These are phyloP conservation scores for Syncephalastrum racemosum DNA, from an alignment of 371 early-diverging fungal species.

Conservation along the genomic window DNA sequence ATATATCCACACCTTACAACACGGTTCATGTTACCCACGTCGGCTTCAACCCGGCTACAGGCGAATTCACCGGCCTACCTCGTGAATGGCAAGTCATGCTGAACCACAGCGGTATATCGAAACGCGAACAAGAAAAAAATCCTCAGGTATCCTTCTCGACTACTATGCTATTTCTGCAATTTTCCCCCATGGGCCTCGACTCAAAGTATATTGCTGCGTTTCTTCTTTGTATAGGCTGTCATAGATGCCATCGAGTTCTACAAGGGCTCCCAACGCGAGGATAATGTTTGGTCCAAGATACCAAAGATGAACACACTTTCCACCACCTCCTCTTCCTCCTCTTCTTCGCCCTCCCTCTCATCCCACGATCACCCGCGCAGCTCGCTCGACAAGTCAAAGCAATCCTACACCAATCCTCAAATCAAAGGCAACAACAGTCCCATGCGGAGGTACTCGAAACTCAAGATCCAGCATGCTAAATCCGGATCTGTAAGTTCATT, in stretches of 20 bases:
- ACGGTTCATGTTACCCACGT: constrained; percentile 93
- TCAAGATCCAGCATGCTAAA: constrained; percentile 9
- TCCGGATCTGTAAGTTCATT: neutral
- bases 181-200: neutral
- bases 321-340: constrained; percentile 9
- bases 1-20: constrained; percentile 92
- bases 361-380: neutral
- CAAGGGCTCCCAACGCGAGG: constrained; percentile 53
- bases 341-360: constrained; percentile 8
- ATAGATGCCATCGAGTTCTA: constrained; percentile 92
- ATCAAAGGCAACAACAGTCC: constrained; percentile 15
- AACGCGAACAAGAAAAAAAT: constrained; percentile 90
- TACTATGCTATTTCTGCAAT: neutral
- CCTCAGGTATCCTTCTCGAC: constrained; percentile 59
- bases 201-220: too few species aligned
- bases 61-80: constrained; percentile 89
- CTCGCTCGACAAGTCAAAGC: neutral
- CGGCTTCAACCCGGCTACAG: constrained; percentile 81
- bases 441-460: constrained; percentile 14
- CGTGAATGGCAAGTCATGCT: constrained; percentile 88
- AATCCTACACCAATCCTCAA: neutral
- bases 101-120: constrained; percentile 87
- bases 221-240: constrained; percentile 59
- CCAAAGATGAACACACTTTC: constrained; percentile 33
- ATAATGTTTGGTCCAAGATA: constrained; percentile 86